Evolutionary conservation across 768 basidiomycete species (phyloP).

Genomic region (Naganishia friedmannii): DNA sequence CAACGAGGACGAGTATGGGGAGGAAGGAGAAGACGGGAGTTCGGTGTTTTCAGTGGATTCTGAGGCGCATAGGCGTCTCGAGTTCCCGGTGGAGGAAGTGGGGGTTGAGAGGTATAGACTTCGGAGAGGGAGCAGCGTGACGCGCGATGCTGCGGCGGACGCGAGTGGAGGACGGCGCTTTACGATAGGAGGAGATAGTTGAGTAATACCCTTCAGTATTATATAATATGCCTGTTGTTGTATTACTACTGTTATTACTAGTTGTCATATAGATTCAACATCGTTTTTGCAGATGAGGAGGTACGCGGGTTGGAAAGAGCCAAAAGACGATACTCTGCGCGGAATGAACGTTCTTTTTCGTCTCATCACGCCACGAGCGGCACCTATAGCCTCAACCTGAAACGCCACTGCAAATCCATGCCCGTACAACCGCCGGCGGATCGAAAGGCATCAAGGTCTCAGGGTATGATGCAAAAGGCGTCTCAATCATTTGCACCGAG

Average conservation of each 20-base stretch:
- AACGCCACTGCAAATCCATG: too few species aligned
- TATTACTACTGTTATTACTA: background rate
- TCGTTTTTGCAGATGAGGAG: background rate
- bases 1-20: background rate
- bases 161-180: background rate
- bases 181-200: background rate
- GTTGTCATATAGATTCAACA: constrained; percentile 23
- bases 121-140: background rate
- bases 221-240: background rate
- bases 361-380: too few species aligned
- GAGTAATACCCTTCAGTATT: background rate
- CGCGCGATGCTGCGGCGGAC: background rate
- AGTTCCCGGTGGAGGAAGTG: background rate
- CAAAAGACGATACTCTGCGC: too few species aligned
- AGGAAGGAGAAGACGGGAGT: background rate
- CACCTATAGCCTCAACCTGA: too few species aligned
- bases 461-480: too few species aligned
- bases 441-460: too few species aligned
- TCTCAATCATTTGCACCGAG: too few species aligned
- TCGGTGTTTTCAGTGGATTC: background rate
- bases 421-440: too few species aligned
- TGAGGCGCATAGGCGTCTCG: background rate
- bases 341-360: too few species aligned
- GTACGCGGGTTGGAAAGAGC: too few species aligned
- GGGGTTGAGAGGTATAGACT: background rate